phyloP scores from a whole-genome alignment of 106 monocot species.

The Dactylorhiza incarnata region DNA sequence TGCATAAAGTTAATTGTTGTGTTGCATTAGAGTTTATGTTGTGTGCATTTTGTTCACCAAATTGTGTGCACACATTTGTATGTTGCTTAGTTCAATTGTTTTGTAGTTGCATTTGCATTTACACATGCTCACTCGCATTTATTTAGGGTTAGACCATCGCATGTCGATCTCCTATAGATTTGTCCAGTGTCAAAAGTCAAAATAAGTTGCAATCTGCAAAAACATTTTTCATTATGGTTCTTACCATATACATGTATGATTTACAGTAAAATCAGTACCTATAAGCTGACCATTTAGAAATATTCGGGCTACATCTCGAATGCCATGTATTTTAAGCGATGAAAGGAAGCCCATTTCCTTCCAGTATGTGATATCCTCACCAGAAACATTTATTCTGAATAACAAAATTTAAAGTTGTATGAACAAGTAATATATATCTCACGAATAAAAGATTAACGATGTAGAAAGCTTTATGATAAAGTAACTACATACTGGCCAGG shows the following conservation, averaged over 20 bases:
- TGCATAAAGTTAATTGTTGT: too few species aligned
- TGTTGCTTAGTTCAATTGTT: too few species aligned
- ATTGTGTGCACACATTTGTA: too few species aligned
- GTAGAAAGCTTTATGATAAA: neutral
- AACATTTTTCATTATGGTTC: neutral
- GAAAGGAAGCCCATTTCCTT: slow-evolving; percentile 41
- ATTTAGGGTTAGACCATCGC: too few species aligned
- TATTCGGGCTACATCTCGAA: slow-evolving; percentile 68
- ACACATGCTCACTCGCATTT: too few species aligned
- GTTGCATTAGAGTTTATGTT: too few species aligned
- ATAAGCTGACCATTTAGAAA: slow-evolving; percentile 77
- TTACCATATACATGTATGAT: neutral
- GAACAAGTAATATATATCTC: neutral
- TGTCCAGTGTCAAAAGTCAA: too few species aligned
- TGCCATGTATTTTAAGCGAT: slow-evolving; percentile 45
- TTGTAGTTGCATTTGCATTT: too few species aligned
- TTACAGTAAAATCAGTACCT: slow-evolving; percentile 35
- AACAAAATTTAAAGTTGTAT: neutral
- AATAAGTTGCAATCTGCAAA: neutral
- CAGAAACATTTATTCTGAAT: slow-evolving; percentile 60
- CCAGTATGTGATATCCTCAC: slow-evolving; percentile 62
- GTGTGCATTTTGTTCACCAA: too few species aligned
- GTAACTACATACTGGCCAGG: neutral
- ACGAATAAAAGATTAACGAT: neutral
- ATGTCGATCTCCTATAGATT: too few species aligned